These are phyloP conservation scores for Haplosporangium sp. DNA, from an alignment of 371 early-diverging fungal genomes.

Conservation along the genomic window DNA sequence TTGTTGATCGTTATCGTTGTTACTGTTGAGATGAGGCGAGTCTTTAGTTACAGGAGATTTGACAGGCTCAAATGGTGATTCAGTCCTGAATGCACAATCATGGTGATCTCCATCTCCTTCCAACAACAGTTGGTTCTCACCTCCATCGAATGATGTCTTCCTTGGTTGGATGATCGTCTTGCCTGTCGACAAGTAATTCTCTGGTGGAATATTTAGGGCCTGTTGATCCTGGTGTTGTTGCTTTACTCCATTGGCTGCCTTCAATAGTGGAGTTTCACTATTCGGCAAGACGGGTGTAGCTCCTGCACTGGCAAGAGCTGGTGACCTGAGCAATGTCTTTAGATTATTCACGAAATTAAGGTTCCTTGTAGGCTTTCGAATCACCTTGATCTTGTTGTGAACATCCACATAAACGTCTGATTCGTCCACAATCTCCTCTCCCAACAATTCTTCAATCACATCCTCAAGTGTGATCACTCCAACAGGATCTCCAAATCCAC, in stretches of 20 bases:
- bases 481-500: slow-evolving; percentile 65
- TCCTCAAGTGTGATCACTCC: slow-evolving; percentile 97
- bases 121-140: neutral
- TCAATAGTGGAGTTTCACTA: no score
- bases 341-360: slow-evolving; percentile 41
- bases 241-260: neutral
- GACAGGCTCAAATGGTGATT: neutral
- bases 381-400: slow-evolving; percentile 54
- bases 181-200: slow-evolving; percentile 34
- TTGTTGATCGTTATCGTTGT: neutral
- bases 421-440: slow-evolving; percentile 94
- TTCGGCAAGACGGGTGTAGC: slow-evolving; percentile 22
- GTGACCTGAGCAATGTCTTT: slow-evolving; percentile 38
- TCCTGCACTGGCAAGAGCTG: slow-evolving; percentile 21
- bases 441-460: slow-evolving; percentile 97
- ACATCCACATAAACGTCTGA: slow-evolving; percentile 94
- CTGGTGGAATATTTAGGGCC: neutral
- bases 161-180: slow-evolving; percentile 41
- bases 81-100: slow-evolving; percentile 6
- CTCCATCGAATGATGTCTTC: slow-evolving; percentile 4
- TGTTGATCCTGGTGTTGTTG: neutral
- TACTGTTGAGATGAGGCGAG: neutral
- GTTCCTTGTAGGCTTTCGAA: slow-evolving; percentile 43
- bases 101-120: neutral
- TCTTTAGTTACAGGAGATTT: neutral